Evolutionary conservation across 2,329 filamentous ascomycete genomes (phyloP), one percentile per base, ranked within the genome.

Genomic region (Diaporthe helianthi): DNA sequence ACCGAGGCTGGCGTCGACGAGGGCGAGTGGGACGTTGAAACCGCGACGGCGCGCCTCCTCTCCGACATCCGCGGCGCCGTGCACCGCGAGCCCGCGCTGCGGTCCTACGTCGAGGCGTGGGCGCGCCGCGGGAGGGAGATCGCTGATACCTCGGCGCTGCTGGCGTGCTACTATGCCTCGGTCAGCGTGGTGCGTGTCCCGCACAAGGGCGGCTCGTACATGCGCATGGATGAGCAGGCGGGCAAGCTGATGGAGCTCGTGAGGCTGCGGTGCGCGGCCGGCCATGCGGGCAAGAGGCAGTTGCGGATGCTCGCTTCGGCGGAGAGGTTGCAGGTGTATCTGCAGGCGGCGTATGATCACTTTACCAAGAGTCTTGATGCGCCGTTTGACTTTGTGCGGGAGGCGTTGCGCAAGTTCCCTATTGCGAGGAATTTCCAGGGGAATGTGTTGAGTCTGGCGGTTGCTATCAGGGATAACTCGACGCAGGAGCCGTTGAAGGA

Each of bases 1-100:
- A 78, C 80, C 0, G 79, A 84, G 10, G 73, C 75, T 9, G 73
- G 75, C 47, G 76, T 82, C 4, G 76, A 81, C 41, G 75, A 76
- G n/a, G 72, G 76, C 9, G 77, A 80, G 54, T 87, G 84, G 84
- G 58, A 63, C 29, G 29, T 47, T 13, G 29, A 4, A 3, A 6
- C 19, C 1, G 58, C 58, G 17, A 63, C 58, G 41, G 58, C 7
- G 41, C 47, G 22, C 29, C 58, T 63, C 6, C 58, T 63, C 1
- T 8, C 55, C 1, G 55, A 61, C 41, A 13, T 61, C 12, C 2
- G 24, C 12, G 55, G 26, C 41, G 55, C 55, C 10, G 55, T 61
- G 41, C 19, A 10, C 26, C 55, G 55, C 55, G 55, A 61, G 19
- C 58, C 58, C 7, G 58, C 58, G 41, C 58, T 63, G 19, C 41